Evolutionary conservation across 495 filamentous ascomycete genomes (phyloP), one percentile per base, ranked within the genome.

Genomic region (Pyrenula aspistea): DNA sequence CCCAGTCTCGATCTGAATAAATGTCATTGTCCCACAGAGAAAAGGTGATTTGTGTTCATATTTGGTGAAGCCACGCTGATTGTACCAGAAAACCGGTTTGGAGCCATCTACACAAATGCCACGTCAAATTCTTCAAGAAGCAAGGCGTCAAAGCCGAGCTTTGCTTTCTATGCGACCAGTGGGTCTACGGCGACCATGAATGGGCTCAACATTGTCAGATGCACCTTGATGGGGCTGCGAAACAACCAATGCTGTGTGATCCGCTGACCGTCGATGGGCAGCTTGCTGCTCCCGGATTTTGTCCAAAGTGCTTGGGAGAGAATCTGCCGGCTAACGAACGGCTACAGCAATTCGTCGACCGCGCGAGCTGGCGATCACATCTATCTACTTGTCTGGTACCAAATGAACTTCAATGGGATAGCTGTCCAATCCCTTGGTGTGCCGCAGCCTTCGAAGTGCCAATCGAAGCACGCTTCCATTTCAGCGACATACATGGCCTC

Each of bases 131-230:
- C 19, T 55, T 60, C 47, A 49, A 48, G 47, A 56, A 55, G 24
- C 60, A 21, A 49, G 54, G 54, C 25, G 53, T 52, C 24, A 60
- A 58, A 47, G 63, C 55, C 12, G 25, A 65, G 57, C 53, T 64
- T 10, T 64, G 60, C 51, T 62, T 66, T 54, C 24, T 62, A 21
- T 66, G 60, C 31, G 54, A 64, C 55, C 24, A 64, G 25, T 66
- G 60, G 63, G 62, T 62, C 21, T 49, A 54, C 48, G 48, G 55
- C 24, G 3, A 52, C 20, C 48, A 51, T 2, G 51, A 53, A 51
- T 66, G 55, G 62, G 24, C 53, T 25, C 15, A 53, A 15, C 24
- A 66, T 57, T 66, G 57, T 36, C 50, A 62, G 49, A 42, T 15
- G 21, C 55, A 66, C 36, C 15, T 66, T 20, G 51, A 60, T 50